Base-by-base conservation (phyloP, 371 early-diverging fungal genomes). In the Syncephalastrum sp. region DNA sequence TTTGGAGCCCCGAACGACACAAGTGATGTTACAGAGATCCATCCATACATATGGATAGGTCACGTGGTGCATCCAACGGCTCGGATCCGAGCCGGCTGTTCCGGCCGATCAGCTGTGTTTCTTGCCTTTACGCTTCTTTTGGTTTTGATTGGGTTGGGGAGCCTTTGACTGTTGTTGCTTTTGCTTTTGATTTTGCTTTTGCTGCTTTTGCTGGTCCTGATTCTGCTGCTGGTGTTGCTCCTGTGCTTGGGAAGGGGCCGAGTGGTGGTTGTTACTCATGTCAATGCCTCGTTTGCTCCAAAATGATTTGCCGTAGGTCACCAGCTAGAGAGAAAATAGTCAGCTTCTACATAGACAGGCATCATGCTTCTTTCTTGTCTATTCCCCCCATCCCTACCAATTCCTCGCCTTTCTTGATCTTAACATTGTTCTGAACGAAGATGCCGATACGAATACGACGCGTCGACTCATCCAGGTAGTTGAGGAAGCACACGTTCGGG, bases 271-370 rank as follows among this genome's bases (percentile, higher is more conserved):
- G n/a, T 68, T 56, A 54, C 70, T 72, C 68, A 79, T 68, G 41
- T 79, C 70, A 46, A 79, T 69, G n/a, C 80, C 80, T 61, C 80
- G 61, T 24, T 72, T 72, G 33, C 70, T 65, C 80, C 80, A 79
- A 55, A 79, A 79, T 14, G 73, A 63, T 54, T 79, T 79, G 25
- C 80, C 80, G 60, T 79, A 79, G 4, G 80, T 70, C 1, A 79
- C 75, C 38, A 79, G 56, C 80, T 79, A 52, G 23, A 19, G 1
- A 21, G 19, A 19, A 12, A 3, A 41, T 7, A 55, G 17, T 24
- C 3, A 8, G 19, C 19, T 44, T 29, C 2, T 7, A 10, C 14
- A 42, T 25, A 43, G 7, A 27, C 27, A 27, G 27, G 5, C 8
- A 8, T 21, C 21, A 55, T 6, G 33, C 7, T 10, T 14, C 38